Evolutionary conservation across 768 basidiomycete genomes (phyloP), one percentile per base, ranked within the genome.

Genomic region (Pleurotus sapidus): DNA sequence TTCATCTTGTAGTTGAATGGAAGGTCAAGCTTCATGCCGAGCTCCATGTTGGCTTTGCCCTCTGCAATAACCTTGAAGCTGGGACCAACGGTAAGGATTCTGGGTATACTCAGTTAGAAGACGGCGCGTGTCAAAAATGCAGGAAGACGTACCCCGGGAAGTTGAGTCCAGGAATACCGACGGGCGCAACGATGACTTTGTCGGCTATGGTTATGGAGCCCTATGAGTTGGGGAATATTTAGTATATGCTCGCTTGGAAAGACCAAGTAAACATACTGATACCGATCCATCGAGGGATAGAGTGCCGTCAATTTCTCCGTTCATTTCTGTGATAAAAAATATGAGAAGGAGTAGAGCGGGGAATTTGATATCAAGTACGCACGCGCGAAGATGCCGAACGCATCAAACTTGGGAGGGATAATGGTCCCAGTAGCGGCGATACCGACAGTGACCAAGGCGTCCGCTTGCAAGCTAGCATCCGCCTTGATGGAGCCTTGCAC

Each of bases 81-180:
- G 5, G 78, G 75, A 5, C 75, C 78, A 27, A 79, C 45, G 15
- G 64, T 68, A 11, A 79, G 63, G 59, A 79, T 69, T 5, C 76
- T 74, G 48, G 4, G 30, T 18, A 18, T 34, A 34, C 8, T 34
- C 8, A 11, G 8, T 34, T 34, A 11, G 30, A 34, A 3, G 8
- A 11, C 0, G 18, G 38, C 6, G 39, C 42, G 6, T 8, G n/a
- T 40, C 23, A n/a, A 54, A 34, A 11, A 20, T 20, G 15, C 12
- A 11, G 8, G 34, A 57, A 8, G 0, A 59, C 67, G 27, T 60
- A 72, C 71, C 69, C 70, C 8, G 75, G 71, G 61, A 75, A 68
- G 40, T 63, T 60, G 48, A 57, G 46, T 25, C 64, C 65, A 2
- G 74, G 75, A 23, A 77, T 66, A 3, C 74, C 73, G 25, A 64